phyloP scores from a whole-genome alignment of 345 rosid genomes.

The Eucalyptus urophylla region DNA sequence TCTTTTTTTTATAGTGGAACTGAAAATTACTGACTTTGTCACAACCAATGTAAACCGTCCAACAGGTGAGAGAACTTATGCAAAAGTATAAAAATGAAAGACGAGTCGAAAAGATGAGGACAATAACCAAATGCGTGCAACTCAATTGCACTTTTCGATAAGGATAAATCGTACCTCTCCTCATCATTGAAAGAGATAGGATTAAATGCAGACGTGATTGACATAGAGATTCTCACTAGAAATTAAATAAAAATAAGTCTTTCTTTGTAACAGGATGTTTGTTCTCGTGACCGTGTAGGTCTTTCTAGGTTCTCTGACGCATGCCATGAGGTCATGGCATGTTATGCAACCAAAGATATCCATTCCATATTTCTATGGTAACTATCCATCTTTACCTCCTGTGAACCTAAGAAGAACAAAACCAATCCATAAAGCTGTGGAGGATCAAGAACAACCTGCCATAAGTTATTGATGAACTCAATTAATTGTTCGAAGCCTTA shows the following conservation, averaged over 20 bases:
- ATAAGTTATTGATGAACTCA: background rate
- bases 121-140: background rate
- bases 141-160: background rate
- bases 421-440: background rate
- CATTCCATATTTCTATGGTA: background rate
- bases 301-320: background rate
- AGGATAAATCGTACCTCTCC: background rate
- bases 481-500: background rate
- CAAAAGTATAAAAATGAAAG: background rate
- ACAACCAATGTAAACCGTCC: background rate
- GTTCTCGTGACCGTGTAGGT: background rate
- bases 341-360: background rate
- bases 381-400: background rate
- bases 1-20: too few species aligned
- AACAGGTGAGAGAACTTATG: background rate
- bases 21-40: background rate
- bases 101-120: background rate
- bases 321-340: background rate
- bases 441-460: background rate
- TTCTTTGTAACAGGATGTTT: background rate
- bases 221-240: background rate
- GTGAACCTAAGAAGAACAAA: background rate
- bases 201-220: background rate
- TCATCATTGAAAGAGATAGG: background rate
- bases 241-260: background rate